A percentile compares a stretch with the other conserved stretches of the same genome.
Conservation (phyloP, 1,284 basidiomycete genomes). For the Porphyrellus sp. region DNA sequence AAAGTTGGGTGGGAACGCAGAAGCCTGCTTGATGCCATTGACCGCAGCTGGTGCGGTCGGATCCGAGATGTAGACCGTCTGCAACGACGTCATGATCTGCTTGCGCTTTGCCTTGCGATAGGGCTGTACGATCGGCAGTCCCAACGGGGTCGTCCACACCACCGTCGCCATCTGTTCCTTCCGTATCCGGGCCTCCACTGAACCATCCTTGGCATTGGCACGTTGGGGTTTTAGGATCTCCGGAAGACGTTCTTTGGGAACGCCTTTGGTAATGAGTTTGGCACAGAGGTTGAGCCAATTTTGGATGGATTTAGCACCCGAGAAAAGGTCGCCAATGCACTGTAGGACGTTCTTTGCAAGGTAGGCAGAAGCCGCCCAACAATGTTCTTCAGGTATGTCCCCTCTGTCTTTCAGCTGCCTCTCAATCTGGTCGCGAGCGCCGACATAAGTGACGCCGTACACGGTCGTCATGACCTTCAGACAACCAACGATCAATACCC, state of each 20-base stretch:
- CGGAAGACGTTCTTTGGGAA: slow-evolving; percentile 73
- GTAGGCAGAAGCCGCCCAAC: slow-evolving; percentile 79
- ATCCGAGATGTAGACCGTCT: slow-evolving; percentile 93
- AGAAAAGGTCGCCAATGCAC: slow-evolving; percentile 92
- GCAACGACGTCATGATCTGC: slow-evolving; percentile 83
- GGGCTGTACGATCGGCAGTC: slow-evolving; percentile 94
- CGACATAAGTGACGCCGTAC: slow-evolving; percentile 95
- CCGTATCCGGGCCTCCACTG: slow-evolving; percentile 45
- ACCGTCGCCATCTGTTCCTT: slow-evolving; percentile 96
- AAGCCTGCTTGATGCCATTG: slow-evolving; percentile 84
- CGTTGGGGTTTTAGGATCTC: slow-evolving; percentile 40
- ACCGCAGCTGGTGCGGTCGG: slow-evolving; percentile 81
- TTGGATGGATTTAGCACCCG: slow-evolving; percentile 89
- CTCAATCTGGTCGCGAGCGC: slow-evolving; percentile 94
- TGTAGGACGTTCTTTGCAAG: slow-evolving; percentile 77
- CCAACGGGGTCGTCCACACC: slow-evolving; percentile 95
- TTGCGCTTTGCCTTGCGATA: slow-evolving; percentile 85
- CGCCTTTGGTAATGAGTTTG: slow-evolving; percentile 83
- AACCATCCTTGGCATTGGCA: slow-evolving; percentile 10
- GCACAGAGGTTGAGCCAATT: slow-evolving; percentile 86
- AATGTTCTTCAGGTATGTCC: slow-evolving; percentile 70
- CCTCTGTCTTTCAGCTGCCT: slow-evolving; percentile 80
- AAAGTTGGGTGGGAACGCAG: slow-evolving; percentile 98
- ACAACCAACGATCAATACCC: slow-evolving; percentile 3
- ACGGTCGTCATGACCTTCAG: slow-evolving; percentile 96